These are phyloP conservation scores for Fraxinus dipetala DNA, from an alignment of 305 asterid species.

Conservation along the genomic window DNA sequence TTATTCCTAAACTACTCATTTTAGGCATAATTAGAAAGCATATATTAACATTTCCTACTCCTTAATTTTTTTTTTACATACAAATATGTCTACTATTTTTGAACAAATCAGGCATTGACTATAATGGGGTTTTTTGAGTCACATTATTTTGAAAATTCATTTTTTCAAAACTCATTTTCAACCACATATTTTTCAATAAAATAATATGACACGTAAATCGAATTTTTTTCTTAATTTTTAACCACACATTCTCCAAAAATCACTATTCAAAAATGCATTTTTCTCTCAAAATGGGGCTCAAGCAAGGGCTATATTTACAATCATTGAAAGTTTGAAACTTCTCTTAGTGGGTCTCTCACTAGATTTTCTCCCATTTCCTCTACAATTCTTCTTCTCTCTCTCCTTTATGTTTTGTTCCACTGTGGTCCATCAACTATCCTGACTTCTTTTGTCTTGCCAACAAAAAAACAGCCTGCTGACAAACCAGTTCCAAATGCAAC, in stretches of 20 bases:
- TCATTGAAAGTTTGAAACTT: neutral
- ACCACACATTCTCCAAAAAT: too few relatives aligned
- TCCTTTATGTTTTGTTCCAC: neutral
- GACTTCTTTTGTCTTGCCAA: slow-evolving; percentile 18
- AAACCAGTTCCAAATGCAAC: slow-evolving; percentile 98
- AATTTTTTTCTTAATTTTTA: too few relatives aligned
- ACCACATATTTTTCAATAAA: too few relatives aligned
- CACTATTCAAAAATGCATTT: too few relatives aligned
- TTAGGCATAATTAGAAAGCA: neutral
- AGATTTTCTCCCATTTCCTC: neutral
- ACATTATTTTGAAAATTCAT: too few relatives aligned
- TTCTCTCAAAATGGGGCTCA: too few relatives aligned
- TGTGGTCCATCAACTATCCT: slow-evolving; percentile 6
- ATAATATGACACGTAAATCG: too few relatives aligned
- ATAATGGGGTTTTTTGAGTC: too few relatives aligned
- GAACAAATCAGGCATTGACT: neutral
- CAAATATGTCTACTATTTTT: neutral
- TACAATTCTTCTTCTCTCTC: neutral
- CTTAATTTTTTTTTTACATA: neutral
- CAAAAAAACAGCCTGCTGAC: slow-evolving; percentile 61
- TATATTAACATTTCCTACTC: neutral
- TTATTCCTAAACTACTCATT: neutral
- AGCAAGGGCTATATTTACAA: neutral
- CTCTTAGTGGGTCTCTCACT: neutral
- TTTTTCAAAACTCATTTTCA: too few relatives aligned